phyloP scores from a whole-genome alignment of 306 rosid genomes.

The Geum urbanum region DNA sequence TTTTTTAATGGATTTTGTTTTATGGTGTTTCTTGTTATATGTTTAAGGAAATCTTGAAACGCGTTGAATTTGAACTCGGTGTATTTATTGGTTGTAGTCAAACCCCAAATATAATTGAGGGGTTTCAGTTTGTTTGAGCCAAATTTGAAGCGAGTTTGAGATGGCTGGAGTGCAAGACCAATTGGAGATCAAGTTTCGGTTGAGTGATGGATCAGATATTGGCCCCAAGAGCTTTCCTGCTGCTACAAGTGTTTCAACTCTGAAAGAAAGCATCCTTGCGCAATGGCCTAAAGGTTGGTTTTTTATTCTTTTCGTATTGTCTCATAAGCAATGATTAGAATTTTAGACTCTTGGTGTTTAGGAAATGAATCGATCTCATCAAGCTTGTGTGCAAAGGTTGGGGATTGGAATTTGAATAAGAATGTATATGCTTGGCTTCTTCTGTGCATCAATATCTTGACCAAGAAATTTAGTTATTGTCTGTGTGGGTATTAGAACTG shows the following conservation, averaged over 20 bases:
- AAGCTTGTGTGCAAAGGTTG: not conserved
- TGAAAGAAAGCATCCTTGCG: constrained; percentile 77
- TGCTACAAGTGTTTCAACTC: constrained; percentile 64
- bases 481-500: not conserved
- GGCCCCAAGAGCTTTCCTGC: constrained; percentile 76
- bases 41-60: not conserved
- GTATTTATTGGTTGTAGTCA: constrained; percentile 7
- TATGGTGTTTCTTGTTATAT: constrained; percentile 9
- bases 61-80: constrained; percentile 9
- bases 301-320: not conserved
- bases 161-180: constrained; percentile 79
- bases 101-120: not conserved
- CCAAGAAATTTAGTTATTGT: not conserved
- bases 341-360: not conserved
- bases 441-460: not conserved
- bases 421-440: not conserved
- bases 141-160: constrained; percentile 24
- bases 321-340: not conserved
- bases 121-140: constrained; percentile 16
- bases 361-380: not conserved
- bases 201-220: constrained; percentile 84
- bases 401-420: not conserved
- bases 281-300: constrained; percentile 90
- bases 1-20: constrained; percentile 10
- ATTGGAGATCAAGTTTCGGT: constrained; percentile 73